phyloP scores from a whole-genome alignment of 2,329 filamentous ascomycete species.

The Chalaropsis thielavioides region DNA sequence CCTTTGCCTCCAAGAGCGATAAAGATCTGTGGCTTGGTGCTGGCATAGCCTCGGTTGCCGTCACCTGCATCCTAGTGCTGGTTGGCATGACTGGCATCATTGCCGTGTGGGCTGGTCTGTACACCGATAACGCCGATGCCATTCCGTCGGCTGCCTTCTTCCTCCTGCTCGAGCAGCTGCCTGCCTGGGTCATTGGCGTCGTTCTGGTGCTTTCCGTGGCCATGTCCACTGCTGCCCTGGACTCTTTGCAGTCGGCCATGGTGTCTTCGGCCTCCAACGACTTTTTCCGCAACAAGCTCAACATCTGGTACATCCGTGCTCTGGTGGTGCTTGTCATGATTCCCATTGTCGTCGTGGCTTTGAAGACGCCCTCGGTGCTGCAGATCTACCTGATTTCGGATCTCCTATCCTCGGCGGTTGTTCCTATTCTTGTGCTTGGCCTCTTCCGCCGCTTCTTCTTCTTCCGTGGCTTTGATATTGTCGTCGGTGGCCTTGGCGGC shows the following conservation, averaged over 20 bases:
- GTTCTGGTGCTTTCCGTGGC: constrained; percentile 68
- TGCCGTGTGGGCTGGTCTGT: constrained; percentile 63
- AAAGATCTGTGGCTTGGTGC: constrained; percentile 63
- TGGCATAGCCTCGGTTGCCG: constrained; percentile 48
- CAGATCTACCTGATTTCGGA: constrained; percentile 76
- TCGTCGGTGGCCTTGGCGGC: constrained; percentile 62
- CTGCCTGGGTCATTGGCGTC: constrained; percentile 68
- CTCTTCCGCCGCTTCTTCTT: constrained; percentile 56
- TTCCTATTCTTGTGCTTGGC: constrained; percentile 62
- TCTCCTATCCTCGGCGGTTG: constrained; percentile 59
- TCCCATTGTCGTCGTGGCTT: constrained; percentile 57
- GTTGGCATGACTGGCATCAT: constrained; percentile 61
- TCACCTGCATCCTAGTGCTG: constrained; percentile 56
- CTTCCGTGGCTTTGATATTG: constrained; percentile 69
- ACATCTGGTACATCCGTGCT: constrained; percentile 57
- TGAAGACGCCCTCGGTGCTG: constrained; percentile 58
- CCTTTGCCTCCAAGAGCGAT: constrained; percentile 67
- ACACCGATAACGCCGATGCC: constrained; percentile 43
- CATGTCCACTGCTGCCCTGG: constrained; percentile 64
- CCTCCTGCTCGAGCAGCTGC: constrained; percentile 54
- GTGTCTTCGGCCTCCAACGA: constrained; percentile 76
- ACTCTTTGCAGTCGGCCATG: constrained; percentile 70
- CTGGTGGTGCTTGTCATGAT: constrained; percentile 59
- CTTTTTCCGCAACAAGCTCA: constrained; percentile 67
- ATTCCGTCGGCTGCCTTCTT: constrained; percentile 59